A percentile compares a stretch with the other conserved stretches of the same genome.
phyloP scores from a whole-genome alignment of 139 green algal genomes.

The Chlamydomonas incerta region DNA sequence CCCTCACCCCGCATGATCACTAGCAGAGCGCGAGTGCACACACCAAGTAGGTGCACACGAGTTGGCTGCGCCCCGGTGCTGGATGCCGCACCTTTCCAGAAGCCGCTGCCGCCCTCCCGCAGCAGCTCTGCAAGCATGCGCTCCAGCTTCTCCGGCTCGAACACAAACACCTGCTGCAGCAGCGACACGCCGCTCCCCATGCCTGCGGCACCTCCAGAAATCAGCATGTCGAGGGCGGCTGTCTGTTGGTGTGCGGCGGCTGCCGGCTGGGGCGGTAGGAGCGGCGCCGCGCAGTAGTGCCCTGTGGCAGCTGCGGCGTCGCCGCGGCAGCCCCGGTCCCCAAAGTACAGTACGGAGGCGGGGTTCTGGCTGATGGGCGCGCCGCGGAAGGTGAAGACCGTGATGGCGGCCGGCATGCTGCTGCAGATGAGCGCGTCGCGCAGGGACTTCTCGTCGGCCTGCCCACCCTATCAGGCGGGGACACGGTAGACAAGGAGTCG shows the following conservation, averaged over 20 bases:
- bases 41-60: no score
- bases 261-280: no score
- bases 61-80: no score
- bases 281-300: no score
- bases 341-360: not conserved
- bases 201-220: not conserved
- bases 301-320: no score
- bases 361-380: not conserved
- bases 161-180: not conserved
- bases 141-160: slow-evolving; percentile 12
- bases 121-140: not conserved
- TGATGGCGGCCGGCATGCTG: not conserved
- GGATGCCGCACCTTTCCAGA: slow-evolving; percentile 23
- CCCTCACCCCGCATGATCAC: no score
- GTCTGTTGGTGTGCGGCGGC: no score
- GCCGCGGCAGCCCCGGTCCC: not conserved
- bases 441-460: no score
- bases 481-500: no score
- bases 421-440: not conserved
- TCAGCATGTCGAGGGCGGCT: not conserved
- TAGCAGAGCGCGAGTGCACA: no score
- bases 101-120: not conserved
- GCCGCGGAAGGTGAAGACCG: slow-evolving; percentile 3
- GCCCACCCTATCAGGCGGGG: no score
- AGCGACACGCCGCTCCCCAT: no score